phyloP scores from a whole-genome alignment of 1,284 basidiomycete species.

The Veloboletus limbatus region DNA sequence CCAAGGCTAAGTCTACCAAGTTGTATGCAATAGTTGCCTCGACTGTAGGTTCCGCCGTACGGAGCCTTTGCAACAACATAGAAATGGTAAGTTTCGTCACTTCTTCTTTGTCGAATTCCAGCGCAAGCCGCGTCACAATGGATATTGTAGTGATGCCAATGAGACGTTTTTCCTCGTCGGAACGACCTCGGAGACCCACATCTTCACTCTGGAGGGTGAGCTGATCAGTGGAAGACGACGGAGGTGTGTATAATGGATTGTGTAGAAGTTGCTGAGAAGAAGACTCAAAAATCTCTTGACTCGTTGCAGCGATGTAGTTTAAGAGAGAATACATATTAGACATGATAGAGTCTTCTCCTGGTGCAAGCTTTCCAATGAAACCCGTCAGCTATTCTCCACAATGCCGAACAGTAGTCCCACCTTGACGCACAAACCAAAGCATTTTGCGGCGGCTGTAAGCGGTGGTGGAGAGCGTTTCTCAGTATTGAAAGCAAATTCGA shows the following conservation, averaged over 20 bases:
- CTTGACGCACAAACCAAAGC: constrained; percentile 86
- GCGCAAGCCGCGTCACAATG: constrained; percentile 78
- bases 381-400: neutral
- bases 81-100: constrained; percentile 86
- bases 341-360: constrained; percentile 88
- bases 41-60: constrained; percentile 79
- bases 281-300: constrained; percentile 67
- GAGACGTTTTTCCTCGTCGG: constrained; percentile 82
- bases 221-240: constrained; percentile 42
- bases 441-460: constrained; percentile 83
- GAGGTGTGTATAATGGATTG: constrained; percentile 41
- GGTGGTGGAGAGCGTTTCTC: constrained; percentile 74
- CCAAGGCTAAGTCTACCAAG: constrained; percentile 85
- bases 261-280: constrained; percentile 41
- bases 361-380: constrained; percentile 58
- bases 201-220: constrained; percentile 35
- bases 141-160: constrained; percentile 90
- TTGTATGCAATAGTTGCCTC: constrained; percentile 92
- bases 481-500: constrained; percentile 80
- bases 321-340: constrained; percentile 96
- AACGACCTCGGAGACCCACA: constrained; percentile 58
- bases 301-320: constrained; percentile 84
- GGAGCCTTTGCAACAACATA: constrained; percentile 88
- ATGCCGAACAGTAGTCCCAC: constrained; percentile 38
- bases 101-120: constrained; percentile 82